These are phyloP conservation scores for Hortiboletus flavorubellus DNA, from an alignment of 768 basidiomycete species.

Conservation along the genomic window DNA sequence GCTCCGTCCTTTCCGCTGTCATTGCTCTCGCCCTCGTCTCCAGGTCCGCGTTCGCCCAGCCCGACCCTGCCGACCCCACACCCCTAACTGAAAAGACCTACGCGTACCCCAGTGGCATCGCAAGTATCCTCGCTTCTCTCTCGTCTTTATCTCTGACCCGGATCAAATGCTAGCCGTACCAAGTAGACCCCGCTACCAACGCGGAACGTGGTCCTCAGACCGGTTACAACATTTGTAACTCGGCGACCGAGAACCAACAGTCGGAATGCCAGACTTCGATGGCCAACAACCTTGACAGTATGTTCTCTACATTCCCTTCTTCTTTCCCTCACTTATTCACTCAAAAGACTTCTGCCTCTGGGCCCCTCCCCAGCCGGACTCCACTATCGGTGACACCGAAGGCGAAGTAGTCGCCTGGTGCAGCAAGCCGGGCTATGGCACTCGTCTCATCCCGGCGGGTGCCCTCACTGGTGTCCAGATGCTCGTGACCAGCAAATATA, in stretches of 20 bases:
- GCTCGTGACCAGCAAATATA: slow-evolving; percentile 53
- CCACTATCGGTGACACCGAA: slow-evolving; percentile 63
- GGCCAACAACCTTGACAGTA: slow-evolving; percentile 51
- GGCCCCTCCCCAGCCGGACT: slow-evolving; percentile 48
- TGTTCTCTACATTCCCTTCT: background rate
- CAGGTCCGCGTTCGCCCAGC: slow-evolving; percentile 27
- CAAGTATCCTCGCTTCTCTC: slow-evolving; percentile 16
- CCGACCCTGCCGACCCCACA: slow-evolving; percentile 42
- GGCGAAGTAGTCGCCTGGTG: slow-evolving; percentile 73
- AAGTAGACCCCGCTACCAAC: slow-evolving; percentile 41
- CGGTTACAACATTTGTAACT: slow-evolving; percentile 70
- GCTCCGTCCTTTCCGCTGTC: slow-evolving; percentile 44
- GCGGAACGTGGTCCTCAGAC: slow-evolving; percentile 54
- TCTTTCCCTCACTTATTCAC: slow-evolving; percentile 25
- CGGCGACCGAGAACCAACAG: slow-evolving; percentile 56
- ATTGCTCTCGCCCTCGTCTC: slow-evolving; percentile 32
- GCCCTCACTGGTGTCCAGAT: slow-evolving; percentile 64
- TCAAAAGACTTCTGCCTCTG: slow-evolving; percentile 67
- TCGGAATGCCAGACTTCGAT: slow-evolving; percentile 70
- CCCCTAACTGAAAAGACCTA: slow-evolving; percentile 47
- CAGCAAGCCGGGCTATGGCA: slow-evolving; percentile 59
- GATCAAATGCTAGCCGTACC: slow-evolving; percentile 41
- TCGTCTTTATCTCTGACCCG: background rate
- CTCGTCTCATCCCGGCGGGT: slow-evolving; percentile 65
- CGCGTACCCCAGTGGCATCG: slow-evolving; percentile 42